These are phyloP conservation scores for Aegilops tauschii DNA, from an alignment of 176 grass and related monocot species.

Conservation along the genomic window DNA sequence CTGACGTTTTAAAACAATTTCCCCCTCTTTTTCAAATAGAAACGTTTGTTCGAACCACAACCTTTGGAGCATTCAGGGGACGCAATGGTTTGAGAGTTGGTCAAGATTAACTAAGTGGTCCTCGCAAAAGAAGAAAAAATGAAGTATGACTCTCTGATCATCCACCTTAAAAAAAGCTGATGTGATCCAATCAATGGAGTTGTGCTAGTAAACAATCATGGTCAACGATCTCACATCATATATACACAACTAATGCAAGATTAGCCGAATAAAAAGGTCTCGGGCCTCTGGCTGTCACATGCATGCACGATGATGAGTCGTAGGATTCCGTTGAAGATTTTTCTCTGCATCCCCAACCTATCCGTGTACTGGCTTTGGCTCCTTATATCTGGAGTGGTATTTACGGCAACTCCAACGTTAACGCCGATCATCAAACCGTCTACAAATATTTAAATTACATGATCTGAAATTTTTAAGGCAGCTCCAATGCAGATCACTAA, in stretches of 20 bases:
- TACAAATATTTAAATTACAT: too few species aligned
- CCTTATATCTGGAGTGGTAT: too few species aligned
- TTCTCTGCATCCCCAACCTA: background rate
- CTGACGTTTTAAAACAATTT: too few species aligned
- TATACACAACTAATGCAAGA: background rate
- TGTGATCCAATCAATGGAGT: background rate
- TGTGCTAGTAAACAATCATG: background rate
- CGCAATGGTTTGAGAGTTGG: background rate
- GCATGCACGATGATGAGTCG: conserved; percentile 5
- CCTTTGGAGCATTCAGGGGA: background rate
- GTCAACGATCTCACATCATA: conserved; percentile 16
- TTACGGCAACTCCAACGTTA: too few species aligned
- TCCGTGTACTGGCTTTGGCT: too few species aligned
- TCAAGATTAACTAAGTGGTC: conserved; percentile 14
- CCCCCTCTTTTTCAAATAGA: too few species aligned
- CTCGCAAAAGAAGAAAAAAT: background rate
- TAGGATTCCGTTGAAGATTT: conserved; percentile 37
- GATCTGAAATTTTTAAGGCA: too few species aligned
- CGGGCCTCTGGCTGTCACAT: conserved; percentile 10
- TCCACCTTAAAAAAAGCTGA: background rate
- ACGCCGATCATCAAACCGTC: too few species aligned
- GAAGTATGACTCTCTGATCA: background rate
- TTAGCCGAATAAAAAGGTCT: conserved; percentile 12
- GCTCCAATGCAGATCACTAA: too few species aligned
- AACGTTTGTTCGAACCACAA: too few species aligned